Base-by-base conservation (phyloP, 805 yeast genomes). In the Brettanomyces sp. region DNA sequence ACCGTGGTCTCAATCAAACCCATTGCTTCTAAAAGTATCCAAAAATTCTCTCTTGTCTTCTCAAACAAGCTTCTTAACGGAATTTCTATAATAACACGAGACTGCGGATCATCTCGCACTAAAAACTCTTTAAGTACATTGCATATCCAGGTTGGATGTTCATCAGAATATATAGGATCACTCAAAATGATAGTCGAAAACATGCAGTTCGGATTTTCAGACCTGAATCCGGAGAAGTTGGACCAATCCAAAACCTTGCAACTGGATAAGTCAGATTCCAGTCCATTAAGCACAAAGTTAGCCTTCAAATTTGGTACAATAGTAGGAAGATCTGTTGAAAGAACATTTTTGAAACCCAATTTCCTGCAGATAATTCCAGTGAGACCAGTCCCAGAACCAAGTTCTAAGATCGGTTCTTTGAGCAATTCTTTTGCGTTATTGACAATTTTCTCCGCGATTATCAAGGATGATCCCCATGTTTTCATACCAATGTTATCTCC, bases 371-470 rank as follows among this genome's bases (percentile, higher is more conserved):
- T 71, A 34, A 93, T 83, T 0, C 98, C 97, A 3, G 82, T 83
- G 13, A 91, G 68, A 0, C 99, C 99, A 0, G 99, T 93, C 0
- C 99, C 99, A 0, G 98, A 73, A 0, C 99, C 99, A n/a, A 93
- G 66, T 56, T 91, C 99, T 28, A 85, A 59, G 0, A 81, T 55
- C 4, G 60, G 73, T 36, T 58, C 63, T 7, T 33, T 5, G 3
- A 66, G 41, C n/a, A 61, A 36, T 2, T 44, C 34, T 8, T 42
- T 24, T 1, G 49, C 42, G n/a, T 51, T 38, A 8, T 59, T 53
- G 5, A 72, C 60, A 3, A 87, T 59, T 24, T 84, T 63, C 33
- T 73, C 66, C 3, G 93, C 74, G 23, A 93, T 65, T 5, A 87
- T 72, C 24, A 85, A 65, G 0, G 97, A 79, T 0, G 97, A 85